Conservation (phyloP, 305 asterid species). For the Nicotiana rustica region DNA sequence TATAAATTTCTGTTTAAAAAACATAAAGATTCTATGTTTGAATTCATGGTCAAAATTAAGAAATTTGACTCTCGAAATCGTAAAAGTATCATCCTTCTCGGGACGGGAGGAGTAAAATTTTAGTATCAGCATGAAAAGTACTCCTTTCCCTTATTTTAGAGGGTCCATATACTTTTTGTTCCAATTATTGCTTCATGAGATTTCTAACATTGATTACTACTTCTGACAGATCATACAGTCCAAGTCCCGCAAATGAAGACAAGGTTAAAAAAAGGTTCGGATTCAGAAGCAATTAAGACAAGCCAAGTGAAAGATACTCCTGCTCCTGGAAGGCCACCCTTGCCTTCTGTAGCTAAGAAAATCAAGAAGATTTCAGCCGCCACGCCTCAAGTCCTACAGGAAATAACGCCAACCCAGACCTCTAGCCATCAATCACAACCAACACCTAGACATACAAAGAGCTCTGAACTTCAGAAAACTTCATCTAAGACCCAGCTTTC, state of each 20-base stretch:
- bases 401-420: conserved; percentile 9
- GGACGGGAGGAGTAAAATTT: neutral
- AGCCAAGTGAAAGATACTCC: neutral
- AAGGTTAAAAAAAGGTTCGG: neutral
- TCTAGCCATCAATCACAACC: conserved; percentile 16
- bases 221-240: conserved; percentile 27
- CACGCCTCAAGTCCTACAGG: neutral
- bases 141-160: neutral
- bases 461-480: neutral
- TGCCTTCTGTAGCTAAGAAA: neutral
- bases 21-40: no score
- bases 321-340: neutral
- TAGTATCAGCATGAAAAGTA: neutral
- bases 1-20: no score
- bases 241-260: conserved; percentile 5
- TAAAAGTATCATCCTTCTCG: no score
- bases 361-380: conserved; percentile 16
- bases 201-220: neutral
- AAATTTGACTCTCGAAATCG: no score
- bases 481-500: conserved; percentile 11
- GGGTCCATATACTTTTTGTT: neutral
- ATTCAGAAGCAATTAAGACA: neutral
- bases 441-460: neutral
- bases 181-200: conserved; percentile 14
- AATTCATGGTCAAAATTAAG: no score